phyloP scores from a whole-genome alignment of 257 asterid genomes.

The Hygrophila difformis region DNA sequence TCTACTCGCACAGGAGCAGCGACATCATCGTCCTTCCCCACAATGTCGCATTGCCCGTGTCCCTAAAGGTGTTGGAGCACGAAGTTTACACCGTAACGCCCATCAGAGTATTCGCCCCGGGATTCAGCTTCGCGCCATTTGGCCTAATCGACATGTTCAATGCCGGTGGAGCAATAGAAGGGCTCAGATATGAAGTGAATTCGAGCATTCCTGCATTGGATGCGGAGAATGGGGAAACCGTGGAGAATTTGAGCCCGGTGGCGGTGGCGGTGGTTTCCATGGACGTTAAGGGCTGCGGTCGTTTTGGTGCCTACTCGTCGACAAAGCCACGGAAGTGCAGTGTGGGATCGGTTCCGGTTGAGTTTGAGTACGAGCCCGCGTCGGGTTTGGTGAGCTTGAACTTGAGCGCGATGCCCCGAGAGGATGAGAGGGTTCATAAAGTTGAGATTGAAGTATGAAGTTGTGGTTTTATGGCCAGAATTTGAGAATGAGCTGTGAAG shows the following conservation, averaged over 20 bases:
- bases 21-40: conserved; percentile 36
- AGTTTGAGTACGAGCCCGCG: conserved; percentile 22
- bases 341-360: conserved; percentile 22
- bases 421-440: conserved; percentile 28
- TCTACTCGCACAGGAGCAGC: conserved; percentile 40
- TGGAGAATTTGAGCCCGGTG: conserved; percentile 24
- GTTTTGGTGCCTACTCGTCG: conserved; percentile 46
- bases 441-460: conserved; percentile 30
- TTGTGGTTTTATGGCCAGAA: neutral
- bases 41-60: conserved; percentile 51
- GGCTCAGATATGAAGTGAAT: conserved; percentile 38
- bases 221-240: conserved; percentile 18
- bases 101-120: conserved; percentile 37
- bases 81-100: conserved; percentile 70
- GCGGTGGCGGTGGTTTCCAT: conserved; percentile 18
- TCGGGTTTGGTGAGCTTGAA: conserved; percentile 37
- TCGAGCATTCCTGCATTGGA: conserved; percentile 27
- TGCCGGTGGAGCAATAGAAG: conserved; percentile 72
- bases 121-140: conserved; percentile 58
- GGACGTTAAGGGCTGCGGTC: conserved; percentile 41
- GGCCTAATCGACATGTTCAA: conserved; percentile 87
- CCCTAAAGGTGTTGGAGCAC: conserved; percentile 76
- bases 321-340: conserved; percentile 32
- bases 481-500: no score
- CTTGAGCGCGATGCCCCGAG: conserved; percentile 33